Base-by-base conservation (phyloP, 1,284 basidiomycete genomes). In the Omphalotus olearius region DNA sequence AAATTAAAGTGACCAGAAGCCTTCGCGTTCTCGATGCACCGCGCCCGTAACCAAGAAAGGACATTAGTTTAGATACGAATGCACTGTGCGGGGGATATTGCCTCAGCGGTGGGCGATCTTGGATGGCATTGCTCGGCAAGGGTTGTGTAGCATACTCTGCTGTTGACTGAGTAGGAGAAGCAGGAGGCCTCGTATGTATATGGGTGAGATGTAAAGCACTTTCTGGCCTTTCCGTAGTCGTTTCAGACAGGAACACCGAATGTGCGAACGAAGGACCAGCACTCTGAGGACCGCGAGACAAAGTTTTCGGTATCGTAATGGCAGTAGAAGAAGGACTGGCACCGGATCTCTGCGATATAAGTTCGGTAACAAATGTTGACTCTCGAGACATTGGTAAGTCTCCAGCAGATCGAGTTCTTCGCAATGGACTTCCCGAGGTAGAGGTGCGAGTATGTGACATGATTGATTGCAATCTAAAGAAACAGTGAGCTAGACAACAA, bases 1-100 rank as follows among this genome's bases (percentile, higher is more conserved):
- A 80, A 28, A 81, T 61, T 4, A 88, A 59, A 2, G 76, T 76
- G n/a, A 85, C 71, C 7, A 85, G 62, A 46, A 78, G 71, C 61
- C 79, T 82, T 43, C 85, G 74, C 6, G 71, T 72, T 50, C 69
- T 73, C 6, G 83, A 76, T 33, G 80, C 78, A 36, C 71, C 68
- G 5, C 78, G 73, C 4, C 81, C 83, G 55, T 80, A 67, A 1
- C 86, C 87, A 52, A 88, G 66, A 59, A 77, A 75, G 1, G 67
- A 65, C 57, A 79, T 66, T 7, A 73, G 49, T 45, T 65, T 66
- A 44, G 51, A 55, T 54, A 65, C 64, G 18, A 62, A 54, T 14
- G 67, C 64, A 43, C 56, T 51, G 51, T 63, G 54, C 46, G 44
- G 35, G 14, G 59, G 60, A 41, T 50, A 56, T 37, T 48, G 55